A percentile compares a stretch with the other conserved stretches of the same genome.
phyloP scores from a whole-genome alignment of 2,329 filamentous ascomycete genomes.

The Claviceps sp. region DNA sequence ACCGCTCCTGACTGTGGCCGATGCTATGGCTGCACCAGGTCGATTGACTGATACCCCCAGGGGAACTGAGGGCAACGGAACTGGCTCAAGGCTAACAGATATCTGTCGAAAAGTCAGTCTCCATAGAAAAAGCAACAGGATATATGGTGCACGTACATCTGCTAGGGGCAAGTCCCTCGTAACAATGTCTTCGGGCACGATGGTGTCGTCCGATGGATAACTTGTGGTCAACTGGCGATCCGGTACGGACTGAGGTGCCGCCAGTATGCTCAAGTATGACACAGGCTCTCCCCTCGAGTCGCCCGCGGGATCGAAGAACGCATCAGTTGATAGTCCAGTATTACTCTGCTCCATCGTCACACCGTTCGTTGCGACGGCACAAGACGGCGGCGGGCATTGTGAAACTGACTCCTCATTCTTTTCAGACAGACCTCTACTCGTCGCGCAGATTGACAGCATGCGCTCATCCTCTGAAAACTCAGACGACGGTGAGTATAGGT shows the following conservation, averaged over 20 bases:
- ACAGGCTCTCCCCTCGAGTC: not conserved
- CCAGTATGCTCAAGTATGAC: not conserved
- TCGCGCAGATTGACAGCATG: conserved; percentile 18
- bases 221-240: not conserved
- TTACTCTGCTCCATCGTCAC: not conserved
- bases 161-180: not conserved
- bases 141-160: conserved; percentile 8
- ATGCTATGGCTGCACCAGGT: not conserved
- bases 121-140: not conserved
- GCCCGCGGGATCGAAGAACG: not conserved
- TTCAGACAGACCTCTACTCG: conserved; percentile 2
- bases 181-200: not conserved
- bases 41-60: not conserved
- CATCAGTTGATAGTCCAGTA: not conserved
- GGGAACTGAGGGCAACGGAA: not conserved
- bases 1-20: not conserved
- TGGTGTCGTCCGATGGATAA: not conserved
- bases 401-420: conserved; percentile 3
- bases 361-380: not conserved
- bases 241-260: not conserved
- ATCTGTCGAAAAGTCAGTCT: conserved; percentile 12
- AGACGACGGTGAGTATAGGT: conserved; percentile 38
- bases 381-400: conserved; percentile 2
- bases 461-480: conserved; percentile 36
- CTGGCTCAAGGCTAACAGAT: conserved; percentile 5